phyloP scores from a whole-genome alignment of 2,329 filamentous ascomycete genomes.

The Phyllosticta citriasiana region DNA sequence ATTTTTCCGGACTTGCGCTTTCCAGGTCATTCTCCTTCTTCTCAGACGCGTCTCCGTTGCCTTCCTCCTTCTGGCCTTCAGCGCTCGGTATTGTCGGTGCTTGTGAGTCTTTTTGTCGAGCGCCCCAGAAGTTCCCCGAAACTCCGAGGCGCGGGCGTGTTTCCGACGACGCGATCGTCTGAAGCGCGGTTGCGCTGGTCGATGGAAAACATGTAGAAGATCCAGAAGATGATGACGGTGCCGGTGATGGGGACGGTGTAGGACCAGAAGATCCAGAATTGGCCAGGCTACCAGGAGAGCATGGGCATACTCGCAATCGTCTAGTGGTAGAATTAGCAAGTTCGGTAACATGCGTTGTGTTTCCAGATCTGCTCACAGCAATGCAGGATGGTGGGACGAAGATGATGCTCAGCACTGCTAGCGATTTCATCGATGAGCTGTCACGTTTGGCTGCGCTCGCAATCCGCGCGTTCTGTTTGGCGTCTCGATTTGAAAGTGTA shows the following conservation, averaged over 20 bases:
- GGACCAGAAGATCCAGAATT: neutral
- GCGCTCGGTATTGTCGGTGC: too few species aligned
- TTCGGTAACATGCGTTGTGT: neutral
- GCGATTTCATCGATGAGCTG: constrained; percentile 29
- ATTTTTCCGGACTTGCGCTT: too few species aligned
- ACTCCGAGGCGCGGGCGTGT: too few species aligned
- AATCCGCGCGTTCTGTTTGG: constrained; percentile 4
- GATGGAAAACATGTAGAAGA: neutral
- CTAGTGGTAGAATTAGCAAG: neutral
- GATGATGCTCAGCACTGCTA: constrained; percentile 31
- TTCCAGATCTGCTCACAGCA: constrained; percentile 16
- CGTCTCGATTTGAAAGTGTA: neutral
- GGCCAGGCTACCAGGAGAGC: neutral
- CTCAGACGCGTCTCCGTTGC: too few species aligned
- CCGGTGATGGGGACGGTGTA: neutral
- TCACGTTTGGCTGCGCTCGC: constrained; percentile 19
- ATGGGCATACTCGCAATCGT: neutral
- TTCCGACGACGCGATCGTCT: too few species aligned
- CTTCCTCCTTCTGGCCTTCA: too few species aligned
- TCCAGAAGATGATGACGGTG: neutral
- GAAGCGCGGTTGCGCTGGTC: neutral
- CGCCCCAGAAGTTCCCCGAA: too few species aligned
- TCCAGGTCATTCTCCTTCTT: too few species aligned
- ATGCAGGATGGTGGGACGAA: constrained; percentile 35
- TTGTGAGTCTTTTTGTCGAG: too few species aligned